A percentile compares a stretch with the other conserved stretches of the same genome.
Evolutionary conservation across 805 yeast species (phyloP).

Genomic region (Kluyveromyces lactis): DNA sequence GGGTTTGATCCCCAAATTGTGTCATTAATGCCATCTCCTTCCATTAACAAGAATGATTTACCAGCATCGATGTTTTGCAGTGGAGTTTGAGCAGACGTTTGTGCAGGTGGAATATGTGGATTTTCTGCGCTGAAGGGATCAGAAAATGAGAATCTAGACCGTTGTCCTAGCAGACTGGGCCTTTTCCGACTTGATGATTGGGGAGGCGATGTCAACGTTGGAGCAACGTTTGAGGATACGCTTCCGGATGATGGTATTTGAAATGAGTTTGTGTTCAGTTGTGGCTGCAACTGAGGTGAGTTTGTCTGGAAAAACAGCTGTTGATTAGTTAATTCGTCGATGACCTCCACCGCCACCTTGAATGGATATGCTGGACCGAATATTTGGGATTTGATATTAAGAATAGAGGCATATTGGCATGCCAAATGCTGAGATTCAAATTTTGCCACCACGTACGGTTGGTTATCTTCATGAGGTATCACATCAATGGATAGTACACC

Average conservation of each 20-base stretch:
- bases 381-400: constrained; percentile 34
- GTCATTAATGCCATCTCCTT: constrained; percentile 29
- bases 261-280: constrained; percentile 9
- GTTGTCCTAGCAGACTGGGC: constrained; percentile 46
- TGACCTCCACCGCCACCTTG: constrained; percentile 34
- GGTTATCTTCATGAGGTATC: constrained; percentile 13
- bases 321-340: constrained; percentile 29
- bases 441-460: constrained; percentile 36
- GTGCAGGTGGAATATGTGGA: constrained; percentile 7
- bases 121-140: constrained; percentile 46
- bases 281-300: constrained; percentile 10
- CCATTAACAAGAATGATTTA: constrained; percentile 35
- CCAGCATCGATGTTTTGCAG: constrained; percentile 30
- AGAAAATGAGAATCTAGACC: constrained; percentile 63
- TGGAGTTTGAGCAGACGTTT: constrained; percentile 10
- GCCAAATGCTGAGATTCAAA: constrained; percentile 39
- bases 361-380: constrained; percentile 42
- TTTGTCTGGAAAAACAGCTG: constrained; percentile 15
- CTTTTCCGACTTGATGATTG: constrained; percentile 35
- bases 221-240: constrained; percentile 10
- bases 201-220: constrained; percentile 15
- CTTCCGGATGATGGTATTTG: constrained; percentile 10
- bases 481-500: constrained; percentile 50
- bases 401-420: constrained; percentile 32
- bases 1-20: constrained; percentile 28